These are phyloP conservation scores for Peterozyma toletana DNA, from an alignment of 805 yeast species.

Conservation along the genomic window DNA sequence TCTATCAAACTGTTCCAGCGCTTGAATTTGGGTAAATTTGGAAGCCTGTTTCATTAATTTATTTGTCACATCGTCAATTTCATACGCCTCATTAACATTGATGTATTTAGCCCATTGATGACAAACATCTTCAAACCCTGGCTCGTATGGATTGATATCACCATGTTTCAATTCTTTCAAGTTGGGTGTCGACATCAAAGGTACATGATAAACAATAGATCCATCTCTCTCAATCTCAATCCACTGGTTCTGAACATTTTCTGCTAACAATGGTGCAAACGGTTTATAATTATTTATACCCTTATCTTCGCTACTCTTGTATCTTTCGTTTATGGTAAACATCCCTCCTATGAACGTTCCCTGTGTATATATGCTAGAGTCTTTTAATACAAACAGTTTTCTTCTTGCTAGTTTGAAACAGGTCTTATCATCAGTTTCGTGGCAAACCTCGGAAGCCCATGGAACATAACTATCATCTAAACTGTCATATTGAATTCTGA, in stretches of 20 bases:
- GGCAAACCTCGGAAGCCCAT: neutral
- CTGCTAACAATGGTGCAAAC: neutral
- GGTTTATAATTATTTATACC: neutral
- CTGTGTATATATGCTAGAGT: neutral
- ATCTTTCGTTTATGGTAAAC: neutral
- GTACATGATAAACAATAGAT: neutral
- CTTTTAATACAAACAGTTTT: neutral
- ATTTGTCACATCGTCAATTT: constrained; percentile 9
- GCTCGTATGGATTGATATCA: neutral
- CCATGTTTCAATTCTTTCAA: neutral
- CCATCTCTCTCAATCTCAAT: neutral
- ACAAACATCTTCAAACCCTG: neutral
- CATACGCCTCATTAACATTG: constrained; percentile 12
- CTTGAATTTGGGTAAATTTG: neutral
- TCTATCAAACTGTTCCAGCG: neutral
- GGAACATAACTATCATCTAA: neutral
- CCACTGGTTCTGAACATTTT: neutral
- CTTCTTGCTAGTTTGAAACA: neutral
- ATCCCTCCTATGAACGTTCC: neutral
- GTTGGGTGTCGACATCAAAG: neutral
- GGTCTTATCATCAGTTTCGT: neutral
- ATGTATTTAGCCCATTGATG: constrained; percentile 27
- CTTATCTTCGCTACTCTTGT: neutral
- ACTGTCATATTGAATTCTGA: neutral
- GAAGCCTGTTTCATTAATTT: neutral